Base-by-base conservation (phyloP, 768 basidiomycete species). In the Auricularia heimuer region DNA sequence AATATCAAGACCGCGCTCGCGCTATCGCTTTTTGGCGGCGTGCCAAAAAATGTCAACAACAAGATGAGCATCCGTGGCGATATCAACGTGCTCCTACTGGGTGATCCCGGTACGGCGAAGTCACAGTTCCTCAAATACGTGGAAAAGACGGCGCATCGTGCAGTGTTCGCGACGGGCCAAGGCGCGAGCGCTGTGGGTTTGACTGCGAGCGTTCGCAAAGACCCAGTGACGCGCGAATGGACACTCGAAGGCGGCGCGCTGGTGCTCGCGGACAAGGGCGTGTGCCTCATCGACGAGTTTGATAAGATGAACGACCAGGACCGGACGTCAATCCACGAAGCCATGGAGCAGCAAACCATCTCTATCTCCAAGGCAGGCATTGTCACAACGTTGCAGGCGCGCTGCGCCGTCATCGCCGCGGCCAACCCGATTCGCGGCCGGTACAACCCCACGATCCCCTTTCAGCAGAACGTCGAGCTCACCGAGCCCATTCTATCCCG, bases 281-380 rank as follows among this genome's bases (percentile, higher is more conserved):
- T 90, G 34, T 98, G 97, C 72, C 80, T 98, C 44, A 99, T 99
- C 69, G 97, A 99, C 77, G 97, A 98, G 75, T 98, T 99, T 74
- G 97, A 99, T 80, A 99, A 99, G 81, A 99, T 99, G 97, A 98
- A 98, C 76, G 97, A 98, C 71, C 84, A 92, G 16, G 96, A 99
- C 74, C 83, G 96, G 70, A 98, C 95, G 16, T 97, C 94, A 3
- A 98, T 99, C 71, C 97, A 98, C 80, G 97, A 99, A 75, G 97
- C 97, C 1, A 99, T 99, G 97, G 97, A 99, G 74, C 97, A 99
- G 77, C 97, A 98, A 75, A 90, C 93, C 12, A 99, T 99, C 69
- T 98, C 97, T 3, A 98, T 99, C 71, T 94, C 96, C 29, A 99
- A 99, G 73, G 97, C 97, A 16, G 97, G 97, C 54, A 99, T 99